phyloP scores from a whole-genome alignment of 2,329 filamentous ascomycete genomes.

The Fusarium camptoceras region DNA sequence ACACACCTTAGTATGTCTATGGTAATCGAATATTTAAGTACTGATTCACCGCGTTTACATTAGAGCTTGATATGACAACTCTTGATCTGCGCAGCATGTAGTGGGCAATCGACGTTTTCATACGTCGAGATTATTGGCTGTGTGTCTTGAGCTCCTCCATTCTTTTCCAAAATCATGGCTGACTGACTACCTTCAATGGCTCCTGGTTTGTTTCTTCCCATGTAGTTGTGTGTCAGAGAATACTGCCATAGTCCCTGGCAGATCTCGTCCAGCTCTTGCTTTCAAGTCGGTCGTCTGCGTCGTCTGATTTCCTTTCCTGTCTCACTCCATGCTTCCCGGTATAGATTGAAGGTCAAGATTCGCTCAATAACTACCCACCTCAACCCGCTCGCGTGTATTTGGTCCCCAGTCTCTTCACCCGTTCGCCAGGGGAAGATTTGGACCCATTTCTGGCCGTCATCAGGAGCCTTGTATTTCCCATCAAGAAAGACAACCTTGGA shows the following conservation, averaged over 20 bases:
- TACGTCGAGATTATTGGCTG: background rate
- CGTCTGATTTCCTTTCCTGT: conserved; percentile 42
- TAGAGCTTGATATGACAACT: background rate
- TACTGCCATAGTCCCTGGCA: background rate
- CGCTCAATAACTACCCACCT: conserved; percentile 55
- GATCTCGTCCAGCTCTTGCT: background rate
- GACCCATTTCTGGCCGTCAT: conserved; percentile 48
- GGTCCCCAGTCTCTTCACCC: conserved; percentile 43
- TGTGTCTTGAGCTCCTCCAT: background rate
- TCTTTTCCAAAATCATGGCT: background rate
- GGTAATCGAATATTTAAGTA: background rate
- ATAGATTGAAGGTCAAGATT: conserved; percentile 53
- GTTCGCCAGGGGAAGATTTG: conserved; percentile 51
- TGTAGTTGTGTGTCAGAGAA: background rate
- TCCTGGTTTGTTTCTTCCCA: background rate
- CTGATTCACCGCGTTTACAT: background rate
- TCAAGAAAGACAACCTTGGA: conserved; percentile 55
- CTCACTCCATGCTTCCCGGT: conserved; percentile 51
- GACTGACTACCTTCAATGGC: background rate
- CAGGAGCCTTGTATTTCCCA: conserved; percentile 47
- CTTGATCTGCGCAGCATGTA: background rate
- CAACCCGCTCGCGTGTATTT: conserved; percentile 50
- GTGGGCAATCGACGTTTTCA: background rate
- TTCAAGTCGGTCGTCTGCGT: conserved; percentile 22
- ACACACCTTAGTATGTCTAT: background rate